These are phyloP conservation scores for Globisporangium canariense DNA, from an alignment of 352 stramenopile species.

Conservation along the genomic window DNA sequence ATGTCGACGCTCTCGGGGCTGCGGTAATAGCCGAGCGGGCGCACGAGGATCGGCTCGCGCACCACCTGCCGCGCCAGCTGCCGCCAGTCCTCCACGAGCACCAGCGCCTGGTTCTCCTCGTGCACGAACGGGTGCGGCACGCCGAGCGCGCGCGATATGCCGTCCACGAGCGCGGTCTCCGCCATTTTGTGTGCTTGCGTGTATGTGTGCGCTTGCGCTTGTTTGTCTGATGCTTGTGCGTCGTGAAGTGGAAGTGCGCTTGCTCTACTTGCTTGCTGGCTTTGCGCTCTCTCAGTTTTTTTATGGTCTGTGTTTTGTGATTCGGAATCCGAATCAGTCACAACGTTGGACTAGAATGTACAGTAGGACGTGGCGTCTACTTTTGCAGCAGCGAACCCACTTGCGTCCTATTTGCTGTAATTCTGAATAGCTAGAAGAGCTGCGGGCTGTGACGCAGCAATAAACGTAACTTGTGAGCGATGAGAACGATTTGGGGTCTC, in stretches of 20 bases:
- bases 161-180: conserved; percentile 35
- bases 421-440: not conserved
- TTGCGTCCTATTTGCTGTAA: not conserved
- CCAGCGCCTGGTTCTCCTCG: conserved; percentile 63
- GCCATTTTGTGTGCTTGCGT: not conserved
- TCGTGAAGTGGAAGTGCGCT: not conserved
- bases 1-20: conserved; percentile 78
- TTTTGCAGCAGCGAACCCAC: not conserved
- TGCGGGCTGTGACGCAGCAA: not conserved
- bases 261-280: not conserved
- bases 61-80: conserved; percentile 52
- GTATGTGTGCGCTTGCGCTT: not conserved
- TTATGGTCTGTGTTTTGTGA: not conserved
- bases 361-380: not conserved
- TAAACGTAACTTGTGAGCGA: no score
- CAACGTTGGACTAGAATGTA: not conserved
- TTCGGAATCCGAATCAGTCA: conserved; percentile 9
- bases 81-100: conserved; percentile 56
- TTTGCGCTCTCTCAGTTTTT: not conserved
- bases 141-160: conserved; percentile 48
- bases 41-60: conserved; percentile 42
- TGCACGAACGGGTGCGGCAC: conserved; percentile 60
- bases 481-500: no score
- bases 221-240: not conserved
- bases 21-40: conserved; percentile 76